These are phyloP conservation scores for Leishmania gerbilli DNA, from an alignment of 208 protist genomes.

Conservation along the genomic window DNA sequence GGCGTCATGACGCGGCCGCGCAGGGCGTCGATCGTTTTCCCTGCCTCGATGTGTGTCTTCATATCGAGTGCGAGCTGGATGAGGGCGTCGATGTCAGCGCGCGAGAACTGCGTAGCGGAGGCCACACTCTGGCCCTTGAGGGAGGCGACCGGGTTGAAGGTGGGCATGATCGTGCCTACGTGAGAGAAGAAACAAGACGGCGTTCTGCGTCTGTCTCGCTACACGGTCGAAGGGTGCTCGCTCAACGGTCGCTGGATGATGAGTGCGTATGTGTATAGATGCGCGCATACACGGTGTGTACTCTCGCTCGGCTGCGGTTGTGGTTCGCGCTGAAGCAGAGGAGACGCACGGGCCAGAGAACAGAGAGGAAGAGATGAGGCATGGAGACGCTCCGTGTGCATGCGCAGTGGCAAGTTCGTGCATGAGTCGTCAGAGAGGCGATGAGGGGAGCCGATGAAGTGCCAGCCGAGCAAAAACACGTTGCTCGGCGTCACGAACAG, in stretches of 20 bases:
- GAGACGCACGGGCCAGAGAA: not conserved
- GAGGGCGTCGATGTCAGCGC: slow-evolving; percentile 69
- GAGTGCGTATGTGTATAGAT: not conserved
- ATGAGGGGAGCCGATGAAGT: not conserved
- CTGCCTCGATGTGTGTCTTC: slow-evolving; percentile 42
- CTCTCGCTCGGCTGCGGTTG: not conserved
- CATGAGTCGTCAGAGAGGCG: not conserved
- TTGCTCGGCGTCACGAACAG: too few species aligned
- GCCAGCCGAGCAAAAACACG: too few species aligned
- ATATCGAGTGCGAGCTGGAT: slow-evolving; percentile 60
- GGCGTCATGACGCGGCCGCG: slow-evolving; percentile 82
- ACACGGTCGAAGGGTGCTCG: not conserved
- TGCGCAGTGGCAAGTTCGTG: not conserved
- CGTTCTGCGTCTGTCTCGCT: not conserved
- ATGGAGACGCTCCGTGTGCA: not conserved
- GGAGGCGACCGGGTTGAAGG: slow-evolving; percentile 53
- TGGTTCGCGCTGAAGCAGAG: not conserved
- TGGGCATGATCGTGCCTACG: not conserved
- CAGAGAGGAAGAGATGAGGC: not conserved
- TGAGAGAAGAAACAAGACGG: not conserved
- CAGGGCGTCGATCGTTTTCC: slow-evolving; percentile 61
- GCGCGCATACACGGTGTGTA: not conserved
- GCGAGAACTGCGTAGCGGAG: slow-evolving; percentile 67
- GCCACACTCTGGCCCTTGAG: slow-evolving; percentile 72
- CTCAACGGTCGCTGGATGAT: not conserved